Conservation (phyloP, 345 rosid genomes). For the Excoecaria agallocha region DNA sequence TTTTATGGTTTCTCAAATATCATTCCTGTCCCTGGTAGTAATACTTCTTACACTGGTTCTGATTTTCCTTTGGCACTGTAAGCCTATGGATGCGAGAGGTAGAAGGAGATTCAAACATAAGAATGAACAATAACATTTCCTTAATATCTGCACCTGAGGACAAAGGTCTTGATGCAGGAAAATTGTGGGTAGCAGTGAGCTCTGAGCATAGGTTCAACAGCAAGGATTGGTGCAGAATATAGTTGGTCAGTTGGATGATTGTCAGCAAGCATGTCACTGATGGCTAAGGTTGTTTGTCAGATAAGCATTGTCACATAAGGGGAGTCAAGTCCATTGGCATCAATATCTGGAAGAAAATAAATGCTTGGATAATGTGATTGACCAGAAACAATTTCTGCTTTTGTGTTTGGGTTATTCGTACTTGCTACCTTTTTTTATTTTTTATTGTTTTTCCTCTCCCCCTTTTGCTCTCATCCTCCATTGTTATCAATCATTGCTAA, state of each 20-base stretch:
- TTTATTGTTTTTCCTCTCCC: too few species aligned
- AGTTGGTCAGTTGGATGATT: background rate
- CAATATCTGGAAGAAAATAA: background rate
- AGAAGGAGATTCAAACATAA: background rate
- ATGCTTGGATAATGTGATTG: background rate
- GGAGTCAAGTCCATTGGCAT: background rate
- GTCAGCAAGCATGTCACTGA: background rate
- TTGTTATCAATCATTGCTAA: background rate
- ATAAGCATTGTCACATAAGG: background rate
- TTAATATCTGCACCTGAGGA: too few species aligned
- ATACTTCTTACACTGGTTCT: background rate
- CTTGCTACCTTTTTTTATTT: too few species aligned
- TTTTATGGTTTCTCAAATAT: background rate
- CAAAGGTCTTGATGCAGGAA: too few species aligned
- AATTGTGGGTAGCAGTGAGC: background rate
- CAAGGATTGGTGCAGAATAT: background rate
- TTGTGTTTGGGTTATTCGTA: background rate
- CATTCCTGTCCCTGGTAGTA: background rate
- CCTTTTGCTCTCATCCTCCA: too few species aligned
- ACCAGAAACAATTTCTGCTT: background rate
- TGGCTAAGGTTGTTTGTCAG: background rate
- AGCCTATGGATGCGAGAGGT: background rate
- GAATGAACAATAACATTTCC: background rate
- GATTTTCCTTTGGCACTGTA: background rate
- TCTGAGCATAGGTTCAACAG: background rate